phyloP scores from a whole-genome alignment of 2,329 filamentous ascomycete genomes.

The Pezicula neosporulosa region DNA sequence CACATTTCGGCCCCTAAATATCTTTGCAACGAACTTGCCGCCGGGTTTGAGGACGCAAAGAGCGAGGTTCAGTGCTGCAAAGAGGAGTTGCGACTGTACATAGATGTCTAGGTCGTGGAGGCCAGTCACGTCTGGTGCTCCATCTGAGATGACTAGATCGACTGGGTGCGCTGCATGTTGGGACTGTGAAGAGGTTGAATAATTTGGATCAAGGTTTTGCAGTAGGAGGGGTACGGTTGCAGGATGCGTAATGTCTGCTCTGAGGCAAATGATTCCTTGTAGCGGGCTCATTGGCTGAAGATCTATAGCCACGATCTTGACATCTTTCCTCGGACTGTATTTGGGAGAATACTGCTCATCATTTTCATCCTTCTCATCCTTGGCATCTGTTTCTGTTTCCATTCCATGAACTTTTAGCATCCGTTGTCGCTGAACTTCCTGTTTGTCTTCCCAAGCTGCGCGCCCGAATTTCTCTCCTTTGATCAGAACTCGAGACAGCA shows the following conservation, averaged over 20 bases:
- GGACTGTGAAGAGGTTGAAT: constrained; percentile 45
- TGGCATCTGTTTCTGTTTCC: constrained; percentile 9
- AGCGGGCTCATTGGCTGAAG: constrained; percentile 93
- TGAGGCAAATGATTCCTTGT: constrained; percentile 85
- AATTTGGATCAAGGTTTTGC: constrained; percentile 74
- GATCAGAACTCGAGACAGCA: constrained; percentile 88
- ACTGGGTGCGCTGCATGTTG: constrained; percentile 69
- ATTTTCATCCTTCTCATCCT: constrained; percentile 26
- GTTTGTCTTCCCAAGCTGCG: constrained; percentile 81
- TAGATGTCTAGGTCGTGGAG: constrained; percentile 98
- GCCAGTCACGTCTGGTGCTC: constrained; percentile 93
- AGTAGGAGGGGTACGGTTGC: constrained; percentile 89
- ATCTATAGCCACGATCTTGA: constrained; percentile 95
- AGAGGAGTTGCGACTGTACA: constrained; percentile 92
- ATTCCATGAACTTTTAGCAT: constrained; percentile 42
- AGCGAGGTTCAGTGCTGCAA: constrained; percentile 88
- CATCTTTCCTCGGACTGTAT: constrained; percentile 55
- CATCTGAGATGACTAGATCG: constrained; percentile 91
- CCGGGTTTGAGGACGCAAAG: constrained; percentile 89
- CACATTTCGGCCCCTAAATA: constrained; percentile 93
- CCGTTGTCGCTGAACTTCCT: constrained; percentile 60
- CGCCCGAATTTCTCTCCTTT: constrained; percentile 89
- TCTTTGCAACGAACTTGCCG: constrained; percentile 96
- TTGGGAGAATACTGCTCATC: constrained; percentile 25
- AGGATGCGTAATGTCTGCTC: constrained; percentile 96